Evolutionary conservation across 1,139 yeast species (phyloP).

Genomic region (Taiozyma sp.): DNA sequence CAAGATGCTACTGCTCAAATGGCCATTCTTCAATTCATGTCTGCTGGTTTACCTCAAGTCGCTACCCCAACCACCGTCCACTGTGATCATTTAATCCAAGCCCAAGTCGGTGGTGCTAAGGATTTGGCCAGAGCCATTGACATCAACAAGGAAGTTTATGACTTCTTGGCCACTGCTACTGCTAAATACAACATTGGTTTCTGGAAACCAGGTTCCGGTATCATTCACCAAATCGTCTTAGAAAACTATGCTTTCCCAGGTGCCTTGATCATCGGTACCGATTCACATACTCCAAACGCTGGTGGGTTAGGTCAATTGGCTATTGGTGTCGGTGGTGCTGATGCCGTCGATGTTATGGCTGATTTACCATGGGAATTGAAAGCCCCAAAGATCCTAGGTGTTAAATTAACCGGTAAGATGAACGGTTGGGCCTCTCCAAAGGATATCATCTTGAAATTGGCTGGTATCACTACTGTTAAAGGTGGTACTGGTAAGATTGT

Average conservation of each 20-base stretch:
- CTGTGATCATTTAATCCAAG: slow-evolving; percentile 99
- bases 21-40: slow-evolving; percentile 98
- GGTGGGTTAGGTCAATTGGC: slow-evolving; percentile 99
- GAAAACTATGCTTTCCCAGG: slow-evolving; percentile 99
- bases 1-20: slow-evolving; percentile 99
- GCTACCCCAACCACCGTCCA: slow-evolving; percentile 98
- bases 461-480: slow-evolving; percentile 96
- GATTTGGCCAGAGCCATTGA: slow-evolving; percentile 93
- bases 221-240: slow-evolving; percentile 94
- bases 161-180: slow-evolving; percentile 89
- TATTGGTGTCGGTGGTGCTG: slow-evolving; percentile 99
- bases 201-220: slow-evolving; percentile 99
- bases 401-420: slow-evolving; percentile 91
- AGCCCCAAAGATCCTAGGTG: slow-evolving; percentile 98
- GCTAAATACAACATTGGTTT: slow-evolving; percentile 98
- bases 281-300: slow-evolving; percentile 98
- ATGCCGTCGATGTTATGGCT: slow-evolving; percentile 97
- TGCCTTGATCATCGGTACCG: slow-evolving; percentile 95
- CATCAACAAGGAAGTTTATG: slow-evolving; percentile 94
- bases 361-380: slow-evolving; percentile 96
- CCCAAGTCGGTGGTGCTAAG: slow-evolving; percentile 88
- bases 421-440: slow-evolving; percentile 99
- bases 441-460: slow-evolving; percentile 92
- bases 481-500: slow-evolving; percentile 99
- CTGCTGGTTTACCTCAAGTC: slow-evolving; percentile 90